A percentile compares a stretch with the other conserved stretches of the same genome.
Conservation (phyloP, 768 basidiomycete species). For the Phlebiopsis flavidoalba region DNA sequence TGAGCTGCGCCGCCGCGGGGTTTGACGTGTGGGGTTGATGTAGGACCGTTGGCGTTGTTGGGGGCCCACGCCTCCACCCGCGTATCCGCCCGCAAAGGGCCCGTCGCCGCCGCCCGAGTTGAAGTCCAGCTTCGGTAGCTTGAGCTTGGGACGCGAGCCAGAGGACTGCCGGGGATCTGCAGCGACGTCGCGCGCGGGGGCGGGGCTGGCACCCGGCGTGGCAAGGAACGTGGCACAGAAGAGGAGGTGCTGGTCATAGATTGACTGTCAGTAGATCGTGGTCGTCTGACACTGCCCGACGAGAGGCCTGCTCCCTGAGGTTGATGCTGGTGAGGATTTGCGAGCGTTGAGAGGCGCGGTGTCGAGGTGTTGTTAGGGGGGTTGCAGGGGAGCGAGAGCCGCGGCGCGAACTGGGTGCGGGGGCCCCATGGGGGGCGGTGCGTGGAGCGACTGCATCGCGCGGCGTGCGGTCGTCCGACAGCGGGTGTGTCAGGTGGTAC, state of each 20-base stretch:
- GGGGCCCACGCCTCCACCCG: conserved; percentile 27
- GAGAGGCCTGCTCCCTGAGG: neutral
- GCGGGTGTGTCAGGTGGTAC: conserved; percentile 12
- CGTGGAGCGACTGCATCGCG: conserved; percentile 24
- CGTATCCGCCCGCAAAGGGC: conserved; percentile 19
- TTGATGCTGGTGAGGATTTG: conserved; percentile 24
- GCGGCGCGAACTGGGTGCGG: conserved; percentile 39
- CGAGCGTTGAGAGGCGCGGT: conserved; percentile 37
- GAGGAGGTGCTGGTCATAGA: conserved; percentile 16
- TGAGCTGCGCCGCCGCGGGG: conserved; percentile 9
- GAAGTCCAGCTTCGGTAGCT: conserved; percentile 27
- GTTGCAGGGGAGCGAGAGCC: conserved; percentile 37
- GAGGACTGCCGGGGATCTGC: conserved; percentile 18
- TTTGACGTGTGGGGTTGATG: conserved; percentile 25
- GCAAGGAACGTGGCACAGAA: conserved; percentile 17
- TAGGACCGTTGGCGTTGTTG: conserved; percentile 22
- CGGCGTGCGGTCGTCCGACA: conserved; percentile 15
- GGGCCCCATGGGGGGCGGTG: conserved; percentile 50
- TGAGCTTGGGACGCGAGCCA: conserved; percentile 29
- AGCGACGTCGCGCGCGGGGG: conserved; percentile 14
- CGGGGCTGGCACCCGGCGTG: conserved; percentile 18
- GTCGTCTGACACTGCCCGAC: neutral
- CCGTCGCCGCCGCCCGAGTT: conserved; percentile 9
- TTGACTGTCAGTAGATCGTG: no score
- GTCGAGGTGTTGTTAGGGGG: conserved; percentile 24